Evolutionary conservation across 768 basidiomycete genomes (phyloP), one percentile per base, ranked within the genome.

Genomic region (Amanita phalloides): DNA sequence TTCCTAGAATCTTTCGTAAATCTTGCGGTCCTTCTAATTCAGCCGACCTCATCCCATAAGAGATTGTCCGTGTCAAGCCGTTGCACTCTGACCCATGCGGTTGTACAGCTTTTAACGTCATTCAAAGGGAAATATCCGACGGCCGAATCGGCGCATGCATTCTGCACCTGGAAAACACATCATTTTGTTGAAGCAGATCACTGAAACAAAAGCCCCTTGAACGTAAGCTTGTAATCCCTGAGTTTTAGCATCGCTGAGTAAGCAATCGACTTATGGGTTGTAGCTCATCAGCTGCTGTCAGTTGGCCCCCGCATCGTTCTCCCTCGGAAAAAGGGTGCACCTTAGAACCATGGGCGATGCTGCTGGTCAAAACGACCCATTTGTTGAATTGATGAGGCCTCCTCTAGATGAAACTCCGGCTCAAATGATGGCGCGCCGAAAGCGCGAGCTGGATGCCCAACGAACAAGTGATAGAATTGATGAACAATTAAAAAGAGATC

Each of bases 391-490:
- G 39, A 73, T 74, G 72, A 63, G 64, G 11, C 78, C 77, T 0
- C 78, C 78, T 2, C 61, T 65, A 3, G 72, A 76, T 61, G 78
- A 80, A 59, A 77, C 77, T 0, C 72, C 76, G 9, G 71, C 73
- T 3, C 71, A 78, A 60, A 70, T 69, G 53, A 72, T 69, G 4
- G 73, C 68, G 11, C 69, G 79, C 21, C 62, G 66, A 36, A 70
- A 70, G 54, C 67, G 71, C 25, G 78, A 79, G 58, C 64, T 64
- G 25, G 73, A 74, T 45, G 78, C 76, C 2, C 72, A 75, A 60
- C 62, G 67, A 37, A 62, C 66, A 30, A 78, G 71, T 58, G 77
- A 82, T 62, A 70, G 66, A 48, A 84, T 84, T 55, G 82, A 84
- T 64, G 78, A 81, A 36, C 68, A 72, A 55, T 72, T 84, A 51